Conservation (phyloP, 352 stramenopile species). For the Stephanocyclus meneghinianus region DNA sequence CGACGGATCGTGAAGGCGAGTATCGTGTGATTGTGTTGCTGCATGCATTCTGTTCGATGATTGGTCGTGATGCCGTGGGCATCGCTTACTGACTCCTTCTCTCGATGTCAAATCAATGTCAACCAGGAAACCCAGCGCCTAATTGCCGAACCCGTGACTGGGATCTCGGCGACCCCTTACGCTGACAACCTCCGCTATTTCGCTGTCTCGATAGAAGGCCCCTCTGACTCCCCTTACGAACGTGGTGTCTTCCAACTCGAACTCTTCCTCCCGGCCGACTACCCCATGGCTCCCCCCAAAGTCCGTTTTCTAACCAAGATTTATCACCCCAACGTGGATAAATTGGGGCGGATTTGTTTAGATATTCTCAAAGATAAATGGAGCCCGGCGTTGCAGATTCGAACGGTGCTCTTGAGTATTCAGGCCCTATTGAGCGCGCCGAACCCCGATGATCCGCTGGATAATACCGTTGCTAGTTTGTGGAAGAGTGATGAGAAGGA, state of each 20-base stretch:
- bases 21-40: background rate
- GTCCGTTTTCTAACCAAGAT: conserved; percentile 97
- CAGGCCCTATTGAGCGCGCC: conserved; percentile 93
- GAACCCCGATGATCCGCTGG: conserved; percentile 94
- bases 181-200: conserved; percentile 98
- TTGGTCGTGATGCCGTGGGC: background rate
- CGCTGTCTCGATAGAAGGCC: conserved; percentile 95
- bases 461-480: conserved; percentile 95
- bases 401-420: conserved; percentile 96
- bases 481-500: conserved; percentile 95
- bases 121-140: conserved; percentile 91
- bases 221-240: conserved; percentile 93
- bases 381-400: conserved; percentile 97
- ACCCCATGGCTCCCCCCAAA: conserved; percentile 97
- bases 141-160: conserved; percentile 91
- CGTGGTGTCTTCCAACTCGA: conserved; percentile 88
- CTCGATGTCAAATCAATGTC: background rate
- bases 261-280: conserved; percentile 95
- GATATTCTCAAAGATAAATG: conserved; percentile 99
- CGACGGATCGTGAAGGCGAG: conserved; percentile 50
- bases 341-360: conserved; percentile 95
- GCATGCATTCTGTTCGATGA: background rate
- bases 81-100: background rate
- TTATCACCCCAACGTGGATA: conserved; percentile 98
- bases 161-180: conserved; percentile 95